phyloP scores from a whole-genome alignment of 805 yeast species.

The Kazachstania martiniae region DNA sequence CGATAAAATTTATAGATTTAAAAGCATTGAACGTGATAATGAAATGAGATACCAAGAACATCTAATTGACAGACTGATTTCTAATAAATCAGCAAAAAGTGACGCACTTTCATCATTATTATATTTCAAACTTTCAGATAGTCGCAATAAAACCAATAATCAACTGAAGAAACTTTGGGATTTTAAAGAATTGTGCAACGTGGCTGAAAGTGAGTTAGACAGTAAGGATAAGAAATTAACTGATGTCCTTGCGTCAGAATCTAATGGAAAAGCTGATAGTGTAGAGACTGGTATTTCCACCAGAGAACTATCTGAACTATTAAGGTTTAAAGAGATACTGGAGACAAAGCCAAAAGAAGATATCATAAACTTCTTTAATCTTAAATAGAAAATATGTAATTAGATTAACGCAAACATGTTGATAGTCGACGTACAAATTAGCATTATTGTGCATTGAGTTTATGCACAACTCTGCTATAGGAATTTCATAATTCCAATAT shows the following conservation, averaged over 20 bases:
- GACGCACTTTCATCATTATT: slow-evolving; percentile 16
- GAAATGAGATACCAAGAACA: slow-evolving; percentile 26
- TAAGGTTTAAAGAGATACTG: slow-evolving; percentile 49
- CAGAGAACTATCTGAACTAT: slow-evolving; percentile 41
- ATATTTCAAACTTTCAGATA: slow-evolving; percentile 29
- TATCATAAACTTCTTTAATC: slow-evolving; percentile 45
- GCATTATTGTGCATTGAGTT: no score
- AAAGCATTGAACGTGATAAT: slow-evolving; percentile 33
- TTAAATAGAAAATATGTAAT: slow-evolving; percentile 7
- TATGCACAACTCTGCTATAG: no score
- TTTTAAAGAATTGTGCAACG: slow-evolving; percentile 37
- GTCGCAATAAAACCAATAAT: slow-evolving; percentile 10
- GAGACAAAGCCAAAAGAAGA: slow-evolving; percentile 60
- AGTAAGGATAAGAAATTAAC: neutral
- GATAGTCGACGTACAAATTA: no score
- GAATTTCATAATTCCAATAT: no score
- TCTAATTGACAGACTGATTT: slow-evolving; percentile 24
- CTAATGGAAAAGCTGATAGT: no score
- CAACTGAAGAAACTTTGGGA: slow-evolving; percentile 29
- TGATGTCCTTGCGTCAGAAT: no score
- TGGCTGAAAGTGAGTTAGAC: slow-evolving; percentile 26
- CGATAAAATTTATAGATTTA: slow-evolving; percentile 20
- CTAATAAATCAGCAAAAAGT: slow-evolving; percentile 1
- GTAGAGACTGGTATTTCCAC: neutral
- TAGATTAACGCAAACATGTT: no score